These are phyloP conservation scores for Themeda triandra DNA, from an alignment of 176 grass and related monocot species.

Conservation along the genomic window DNA sequence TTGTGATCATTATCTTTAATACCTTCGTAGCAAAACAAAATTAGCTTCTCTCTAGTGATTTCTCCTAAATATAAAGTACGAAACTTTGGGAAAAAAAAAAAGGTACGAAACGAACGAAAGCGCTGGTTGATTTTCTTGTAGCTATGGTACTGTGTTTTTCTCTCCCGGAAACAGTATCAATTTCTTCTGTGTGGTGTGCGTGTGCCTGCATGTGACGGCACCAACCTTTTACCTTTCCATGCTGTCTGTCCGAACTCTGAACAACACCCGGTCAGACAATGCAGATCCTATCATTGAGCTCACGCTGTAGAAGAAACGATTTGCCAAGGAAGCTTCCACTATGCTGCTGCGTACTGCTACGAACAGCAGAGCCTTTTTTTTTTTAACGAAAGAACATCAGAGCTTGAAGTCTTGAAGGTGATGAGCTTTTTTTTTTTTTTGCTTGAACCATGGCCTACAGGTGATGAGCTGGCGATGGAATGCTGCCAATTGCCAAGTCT, in stretches of 20 bases:
- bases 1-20: no score
- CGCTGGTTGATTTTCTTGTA: no score
- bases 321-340: neutral
- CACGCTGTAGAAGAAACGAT: neutral
- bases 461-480: neutral
- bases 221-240: neutral
- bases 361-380: no score
- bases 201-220: conserved; percentile 8
- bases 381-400: no score
- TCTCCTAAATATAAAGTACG: neutral
- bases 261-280: neutral
- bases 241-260: neutral
- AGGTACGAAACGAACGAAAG: neutral
- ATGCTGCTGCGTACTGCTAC: neutral
- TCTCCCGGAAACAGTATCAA: no score
- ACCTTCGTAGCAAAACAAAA: neutral
- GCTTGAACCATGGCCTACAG: neutral
- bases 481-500: neutral
- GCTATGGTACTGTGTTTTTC: no score
- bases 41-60: neutral
- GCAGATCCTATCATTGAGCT: neutral
- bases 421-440: neutral
- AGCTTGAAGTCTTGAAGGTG: no score
- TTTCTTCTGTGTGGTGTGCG: neutral
- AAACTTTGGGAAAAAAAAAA: no score